Percentiles rank a stretch among this genome's conserved stretches.
These are phyloP conservation scores for Mucor mucedo DNA, from an alignment of 371 early-diverging fungal genomes.

Conservation along the genomic window DNA sequence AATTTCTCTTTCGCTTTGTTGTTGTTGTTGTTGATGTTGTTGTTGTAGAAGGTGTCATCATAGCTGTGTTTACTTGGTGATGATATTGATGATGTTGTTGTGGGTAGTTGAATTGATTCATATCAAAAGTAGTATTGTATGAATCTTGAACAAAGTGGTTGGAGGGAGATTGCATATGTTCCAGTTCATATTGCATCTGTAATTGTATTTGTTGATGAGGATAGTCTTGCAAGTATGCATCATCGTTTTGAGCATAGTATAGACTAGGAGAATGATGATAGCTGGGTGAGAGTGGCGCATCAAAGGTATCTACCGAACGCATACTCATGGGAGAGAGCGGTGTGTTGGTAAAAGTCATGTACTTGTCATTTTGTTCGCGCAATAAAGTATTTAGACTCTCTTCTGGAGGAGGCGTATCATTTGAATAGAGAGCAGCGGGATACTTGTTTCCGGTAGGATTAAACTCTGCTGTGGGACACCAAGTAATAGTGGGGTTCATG, in stretches of 20 bases:
- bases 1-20: neutral
- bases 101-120: neutral
- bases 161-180: neutral
- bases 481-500: too few species aligned
- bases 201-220: neutral
- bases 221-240: neutral
- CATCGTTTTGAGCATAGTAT: neutral
- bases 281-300: neutral
- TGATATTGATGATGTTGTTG: neutral
- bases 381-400: neutral
- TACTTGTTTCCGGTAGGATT: too few species aligned
- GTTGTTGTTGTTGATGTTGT: neutral
- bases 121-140: neutral
- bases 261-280: neutral
- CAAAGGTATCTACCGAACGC: slow-evolving; percentile 10
- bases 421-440: neutral
- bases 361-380: neutral
- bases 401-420: slow-evolving; percentile 1
- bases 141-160: too few species aligned
- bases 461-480: too few species aligned
- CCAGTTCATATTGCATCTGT: neutral
- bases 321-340: slow-evolving; percentile 17
- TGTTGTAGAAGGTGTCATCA: neutral
- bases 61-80: neutral
- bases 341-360: neutral